phyloP scores from a whole-genome alignment of 768 basidiomycete genomes.

The Suillus subaureus region DNA sequence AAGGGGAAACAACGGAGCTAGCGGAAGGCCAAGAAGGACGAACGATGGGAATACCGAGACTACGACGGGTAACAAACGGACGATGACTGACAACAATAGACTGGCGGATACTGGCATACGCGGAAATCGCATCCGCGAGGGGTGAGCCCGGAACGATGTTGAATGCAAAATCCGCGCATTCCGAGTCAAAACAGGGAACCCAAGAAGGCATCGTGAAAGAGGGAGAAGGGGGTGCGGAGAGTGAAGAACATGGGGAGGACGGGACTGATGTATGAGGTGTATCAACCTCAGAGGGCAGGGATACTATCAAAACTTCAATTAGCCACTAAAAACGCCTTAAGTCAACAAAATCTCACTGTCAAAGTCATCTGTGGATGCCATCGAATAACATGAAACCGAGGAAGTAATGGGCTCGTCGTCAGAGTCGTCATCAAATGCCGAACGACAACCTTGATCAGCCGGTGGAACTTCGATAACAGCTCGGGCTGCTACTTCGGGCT shows the following conservation, averaged over 20 bases:
- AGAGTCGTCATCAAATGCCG: constrained; percentile 1
- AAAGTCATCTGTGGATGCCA: constrained; percentile 1
- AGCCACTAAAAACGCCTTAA: background rate
- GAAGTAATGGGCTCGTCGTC: background rate
- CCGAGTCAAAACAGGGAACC: background rate
- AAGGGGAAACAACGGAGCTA: background rate
- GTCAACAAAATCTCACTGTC: background rate
- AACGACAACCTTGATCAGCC: background rate
- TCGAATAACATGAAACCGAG: background rate
- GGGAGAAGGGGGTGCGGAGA: background rate
- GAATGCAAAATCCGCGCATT: background rate
- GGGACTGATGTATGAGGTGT: constrained; percentile 1
- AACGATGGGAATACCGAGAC: background rate
- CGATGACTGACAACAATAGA: background rate
- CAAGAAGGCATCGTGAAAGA: background rate
- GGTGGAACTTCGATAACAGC: background rate
- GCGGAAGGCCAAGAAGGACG: background rate
- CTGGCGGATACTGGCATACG: background rate
- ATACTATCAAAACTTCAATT: background rate
- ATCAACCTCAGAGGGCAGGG: background rate
- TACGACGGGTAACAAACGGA: background rate
- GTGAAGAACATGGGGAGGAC: background rate
- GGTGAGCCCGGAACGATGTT: background rate
- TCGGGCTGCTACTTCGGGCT: background rate
- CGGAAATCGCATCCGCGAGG: background rate